Evolutionary conservation across 768 basidiomycete species (phyloP).

Genomic region (Inosperma sp.): DNA sequence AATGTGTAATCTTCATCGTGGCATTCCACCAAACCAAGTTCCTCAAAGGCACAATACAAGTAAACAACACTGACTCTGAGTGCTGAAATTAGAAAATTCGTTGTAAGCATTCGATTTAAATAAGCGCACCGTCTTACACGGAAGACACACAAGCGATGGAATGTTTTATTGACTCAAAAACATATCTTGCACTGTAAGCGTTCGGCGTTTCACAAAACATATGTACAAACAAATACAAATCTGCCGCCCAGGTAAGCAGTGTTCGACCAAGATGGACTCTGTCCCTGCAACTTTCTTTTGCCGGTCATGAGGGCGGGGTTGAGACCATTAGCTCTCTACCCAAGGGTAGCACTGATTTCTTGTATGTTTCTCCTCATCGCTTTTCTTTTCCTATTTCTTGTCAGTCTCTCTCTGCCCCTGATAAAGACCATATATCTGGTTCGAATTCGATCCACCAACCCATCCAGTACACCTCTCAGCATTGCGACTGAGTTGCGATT

Average conservation of each 20-base stretch:
- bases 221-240: not conserved
- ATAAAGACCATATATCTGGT: conserved; percentile 66
- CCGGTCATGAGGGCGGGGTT: conserved; percentile 20
- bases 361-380: conserved; percentile 49
- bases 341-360: conserved; percentile 43
- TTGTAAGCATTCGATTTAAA: too few relatives aligned
- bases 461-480: conserved; percentile 38
- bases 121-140: too few relatives aligned
- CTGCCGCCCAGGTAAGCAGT: too few relatives aligned
- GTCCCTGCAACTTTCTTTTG: not conserved
- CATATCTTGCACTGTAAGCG: too few relatives aligned
- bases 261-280: too few relatives aligned
- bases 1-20: not conserved
- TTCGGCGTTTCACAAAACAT: too few relatives aligned
- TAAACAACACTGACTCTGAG: not conserved
- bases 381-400: conserved; percentile 72
- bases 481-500: conserved; percentile 61
- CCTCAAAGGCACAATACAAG: not conserved
- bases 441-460: conserved; percentile 35
- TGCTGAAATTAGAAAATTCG: too few relatives aligned
- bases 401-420: conserved; percentile 72
- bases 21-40: too few relatives aligned
- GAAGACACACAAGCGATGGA: too few relatives aligned
- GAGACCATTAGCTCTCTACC: conserved; percentile 44
- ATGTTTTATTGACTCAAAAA: too few relatives aligned